Conservation (phyloP, 331 rosid genomes). For the Phaseolus coccineus region DNA sequence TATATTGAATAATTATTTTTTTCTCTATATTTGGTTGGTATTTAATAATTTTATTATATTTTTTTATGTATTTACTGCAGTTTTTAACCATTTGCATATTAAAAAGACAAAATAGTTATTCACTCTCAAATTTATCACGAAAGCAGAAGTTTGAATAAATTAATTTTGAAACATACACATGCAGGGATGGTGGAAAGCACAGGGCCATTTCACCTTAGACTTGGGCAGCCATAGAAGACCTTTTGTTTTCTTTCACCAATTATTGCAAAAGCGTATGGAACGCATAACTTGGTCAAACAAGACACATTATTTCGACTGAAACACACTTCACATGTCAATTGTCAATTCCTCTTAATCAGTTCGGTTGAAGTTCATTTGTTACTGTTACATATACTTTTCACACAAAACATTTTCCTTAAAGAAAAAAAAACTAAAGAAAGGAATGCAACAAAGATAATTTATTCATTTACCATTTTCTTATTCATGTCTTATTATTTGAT, state of each 20-base stretch:
- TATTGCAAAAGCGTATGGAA: neutral
- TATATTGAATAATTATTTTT: too few species aligned
- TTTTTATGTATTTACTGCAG: too few species aligned
- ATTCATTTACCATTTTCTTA: neutral
- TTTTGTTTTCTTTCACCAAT: neutral
- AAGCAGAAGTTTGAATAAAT: too few species aligned
- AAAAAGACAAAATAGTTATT: too few species aligned
- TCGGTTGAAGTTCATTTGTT: neutral
- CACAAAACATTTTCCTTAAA: neutral
- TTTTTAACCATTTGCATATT: too few species aligned
- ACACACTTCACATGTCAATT: conserved; percentile 8
- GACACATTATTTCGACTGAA: conserved; percentile 11
- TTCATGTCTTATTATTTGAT: neutral
- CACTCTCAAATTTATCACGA: too few species aligned
- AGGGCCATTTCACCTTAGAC: neutral
- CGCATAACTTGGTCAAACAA: neutral
- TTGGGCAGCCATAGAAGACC: conserved; percentile 34
- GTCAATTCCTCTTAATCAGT: neutral
- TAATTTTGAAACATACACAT: too few species aligned
- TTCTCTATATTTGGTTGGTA: too few species aligned
- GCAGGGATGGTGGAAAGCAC: neutral
- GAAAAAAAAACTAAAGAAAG: neutral
- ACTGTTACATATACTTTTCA: neutral
- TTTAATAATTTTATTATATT: too few species aligned
- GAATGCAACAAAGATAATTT: conserved; percentile 1